Evolutionary conservation across 2,329 filamentous ascomycete species (phyloP).

Genomic region (Cercospora berteroae): DNA sequence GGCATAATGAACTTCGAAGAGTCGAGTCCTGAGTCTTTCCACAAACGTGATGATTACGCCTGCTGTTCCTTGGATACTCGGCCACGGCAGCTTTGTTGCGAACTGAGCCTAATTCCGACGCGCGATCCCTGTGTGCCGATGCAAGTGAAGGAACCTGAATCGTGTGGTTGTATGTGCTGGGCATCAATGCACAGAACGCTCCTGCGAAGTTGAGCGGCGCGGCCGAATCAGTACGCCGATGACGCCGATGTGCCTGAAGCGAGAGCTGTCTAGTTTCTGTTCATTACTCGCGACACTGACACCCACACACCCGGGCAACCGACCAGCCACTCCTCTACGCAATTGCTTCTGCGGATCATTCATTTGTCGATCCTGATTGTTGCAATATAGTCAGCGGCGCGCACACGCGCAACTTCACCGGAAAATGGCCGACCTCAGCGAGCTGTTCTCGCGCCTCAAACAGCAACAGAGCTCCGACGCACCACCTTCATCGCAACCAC

Average conservation of each 20-base stretch:
- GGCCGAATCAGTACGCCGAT: background rate
- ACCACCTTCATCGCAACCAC: conserved; percentile 40
- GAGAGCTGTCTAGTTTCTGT: background rate
- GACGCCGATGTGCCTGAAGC: background rate
- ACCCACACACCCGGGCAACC: background rate
- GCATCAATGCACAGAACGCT: conserved; percentile 1
- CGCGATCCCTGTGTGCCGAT: background rate
- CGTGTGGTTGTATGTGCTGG: background rate
- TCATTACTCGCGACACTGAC: conserved; percentile 2
- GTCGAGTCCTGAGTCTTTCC: background rate
- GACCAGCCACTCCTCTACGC: conserved; percentile 6
- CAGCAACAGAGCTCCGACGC: conserved; percentile 26
- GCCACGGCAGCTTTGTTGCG: background rate
- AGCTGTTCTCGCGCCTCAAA: conserved; percentile 46
- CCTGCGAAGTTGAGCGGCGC: background rate
- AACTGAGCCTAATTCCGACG: background rate
- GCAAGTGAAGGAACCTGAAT: background rate
- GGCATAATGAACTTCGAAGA: background rate
- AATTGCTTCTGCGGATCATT: conserved; percentile 1
- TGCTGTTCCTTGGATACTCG: background rate
- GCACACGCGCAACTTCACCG: conserved; percentile 13
- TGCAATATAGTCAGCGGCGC: conserved; percentile 12
- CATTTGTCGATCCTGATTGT: background rate
- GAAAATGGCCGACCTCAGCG: conserved; percentile 45
- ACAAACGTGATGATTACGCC: background rate